Evolutionary conservation across 768 basidiomycete species (phyloP), one percentile per base, ranked within the genome.

Genomic region (Sporobolomyces phaffii): DNA sequence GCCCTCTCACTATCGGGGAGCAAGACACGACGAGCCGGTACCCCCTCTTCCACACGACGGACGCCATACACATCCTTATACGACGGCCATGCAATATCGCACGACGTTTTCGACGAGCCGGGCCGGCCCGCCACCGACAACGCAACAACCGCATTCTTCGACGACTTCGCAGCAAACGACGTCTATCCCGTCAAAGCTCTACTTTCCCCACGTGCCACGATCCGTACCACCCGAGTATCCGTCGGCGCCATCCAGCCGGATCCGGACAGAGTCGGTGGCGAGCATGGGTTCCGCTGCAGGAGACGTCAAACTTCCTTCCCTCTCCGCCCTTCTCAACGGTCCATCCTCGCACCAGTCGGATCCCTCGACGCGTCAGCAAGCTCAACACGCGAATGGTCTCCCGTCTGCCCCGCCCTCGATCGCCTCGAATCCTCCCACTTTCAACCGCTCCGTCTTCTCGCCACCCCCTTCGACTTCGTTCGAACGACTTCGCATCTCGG

Each of bases 401-500:
- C 9, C 38, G 17, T 9, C 38, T 38, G 9, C 38, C 17, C 38
- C 38, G 38, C 38, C 14, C 3, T 11, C 52, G 24, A 8, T 34
- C 3, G 5, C 50, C 15, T 29, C 36, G 4, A 17, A n/a, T 6
- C 9, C 24, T 3, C 59, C 59, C 2, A 2, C 22, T 1, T 57
- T 61, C 44, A 36, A 48, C 26, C 61, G 60, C 40, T 38, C 56
- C 10, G 17, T 64, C 34, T 53, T 68, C 29, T 68, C 66, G 5
- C 66, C 66, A n/a, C 66, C 66, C 11, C 50, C 66, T 11, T 49
- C 62, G 3, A 51, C 43, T 7, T 68, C 66, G 1, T 71, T 71
- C 57, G 62, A 66, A 36, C 65, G 65, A 5, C 49, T 71, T 11
- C 51, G 65, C 29, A 71, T 71, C 53, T 71, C 69, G 11, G 36